Base-by-base conservation (phyloP, 768 basidiomycete genomes). In the Lactifluus echinatus region DNA sequence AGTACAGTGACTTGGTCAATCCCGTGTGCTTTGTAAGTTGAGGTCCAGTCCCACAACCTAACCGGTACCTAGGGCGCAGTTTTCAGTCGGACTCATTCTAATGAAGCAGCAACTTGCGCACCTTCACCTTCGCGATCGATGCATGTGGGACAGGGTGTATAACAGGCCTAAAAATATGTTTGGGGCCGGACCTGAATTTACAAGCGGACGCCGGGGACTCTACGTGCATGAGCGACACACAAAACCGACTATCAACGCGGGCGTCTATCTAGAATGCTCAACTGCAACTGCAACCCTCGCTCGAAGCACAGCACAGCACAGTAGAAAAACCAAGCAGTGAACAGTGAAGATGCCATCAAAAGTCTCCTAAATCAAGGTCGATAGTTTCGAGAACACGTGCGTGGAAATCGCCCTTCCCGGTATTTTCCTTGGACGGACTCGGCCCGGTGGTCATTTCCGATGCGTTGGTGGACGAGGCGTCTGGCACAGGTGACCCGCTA, bases 361-460 rank as follows among this genome's bases (percentile, higher is more conserved):
- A 89, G 70, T 89, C 87, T 50, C 87, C 87, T 44, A 89, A 73
- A 68, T 89, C 87, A 57, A 89, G 76, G 61, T 89, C 87, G 62
- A 89, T 76, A 28, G 76, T 76, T 47, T 85, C 82, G 61, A 86
- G 78, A 37, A 88, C 68, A 19, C 77, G 73, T 5, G 78, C 73
- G 66, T 84, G 82, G 51, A 85, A 74, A 33, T 76, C 74, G 19
- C 73, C 72, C 65, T 78, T 77, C 56, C 69, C 64, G 31, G 71
- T 64, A 2, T 64, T 34, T 24, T 39, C 46, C 24, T 65, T 49
- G 36, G 67, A 66, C 49, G 72, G 66, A 53, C 63, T 64, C 31
- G 64, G 51, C 5, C n/a, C n/a, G n/a, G 65, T 53, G 6, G 62
- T 46, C 11, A 43, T 19, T 19, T 61, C 36, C 24, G 66, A 34